Conservation (phyloP, 257 asterid genomes). For the Asclepias syriaca region DNA sequence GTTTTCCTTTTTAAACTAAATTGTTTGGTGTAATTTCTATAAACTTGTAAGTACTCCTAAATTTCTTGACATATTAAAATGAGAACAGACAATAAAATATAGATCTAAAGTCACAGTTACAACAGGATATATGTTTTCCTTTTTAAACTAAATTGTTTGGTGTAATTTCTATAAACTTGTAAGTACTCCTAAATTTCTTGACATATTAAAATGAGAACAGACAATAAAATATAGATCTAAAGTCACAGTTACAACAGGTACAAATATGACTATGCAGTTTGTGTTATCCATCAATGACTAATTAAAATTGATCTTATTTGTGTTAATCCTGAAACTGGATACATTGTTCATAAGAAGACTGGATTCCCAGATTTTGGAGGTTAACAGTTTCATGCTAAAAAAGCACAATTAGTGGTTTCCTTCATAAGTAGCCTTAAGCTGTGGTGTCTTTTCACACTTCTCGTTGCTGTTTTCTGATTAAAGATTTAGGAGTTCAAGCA, state of each 20-base stretch:
- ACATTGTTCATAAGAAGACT: background rate
- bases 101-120: too few relatives aligned
- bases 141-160: background rate
- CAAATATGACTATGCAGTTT: background rate
- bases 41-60: background rate
- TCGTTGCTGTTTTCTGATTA: background rate
- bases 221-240: too few relatives aligned
- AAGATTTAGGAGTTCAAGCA: background rate
- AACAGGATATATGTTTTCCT: background rate
- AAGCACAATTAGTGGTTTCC: background rate
- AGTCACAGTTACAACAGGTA: background rate
- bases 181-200: background rate
- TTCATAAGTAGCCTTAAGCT: background rate
- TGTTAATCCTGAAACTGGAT: background rate
- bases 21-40: background rate
- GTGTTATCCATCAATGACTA: background rate
- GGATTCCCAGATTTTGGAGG: background rate
- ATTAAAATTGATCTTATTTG: background rate
- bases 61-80: too few relatives aligned
- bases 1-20: background rate
- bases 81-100: too few relatives aligned
- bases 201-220: too few relatives aligned
- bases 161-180: background rate
- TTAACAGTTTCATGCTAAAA: background rate
- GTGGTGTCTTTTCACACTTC: background rate